Base-by-base conservation (phyloP, 108 stramenopile species). In the Hondaea fermentalgiana region DNA sequence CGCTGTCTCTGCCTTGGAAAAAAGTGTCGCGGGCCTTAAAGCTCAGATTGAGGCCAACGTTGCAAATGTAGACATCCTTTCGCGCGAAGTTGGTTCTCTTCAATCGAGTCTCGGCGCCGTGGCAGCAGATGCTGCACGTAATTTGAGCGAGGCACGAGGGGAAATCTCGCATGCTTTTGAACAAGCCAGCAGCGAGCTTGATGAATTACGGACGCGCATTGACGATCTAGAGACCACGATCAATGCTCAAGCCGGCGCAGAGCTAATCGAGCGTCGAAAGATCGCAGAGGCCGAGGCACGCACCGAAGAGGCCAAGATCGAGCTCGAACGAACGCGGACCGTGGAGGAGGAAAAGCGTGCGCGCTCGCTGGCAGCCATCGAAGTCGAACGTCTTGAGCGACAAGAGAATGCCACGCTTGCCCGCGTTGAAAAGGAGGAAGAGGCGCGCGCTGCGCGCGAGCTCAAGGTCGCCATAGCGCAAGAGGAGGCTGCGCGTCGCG, bases 241-340 rank as follows among this genome's bases (percentile, higher is more conserved):
- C 6, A 23, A 83, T 12, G 49, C 49, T 2, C 76, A 83, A 23
- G 76, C 76, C 0, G 76, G 49, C 45, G 76, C 44, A 23, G 76
- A 83, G 51, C 19, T 83, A 8, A 23, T 83, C 51, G 76, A 83
- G 51, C 76, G 51, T 6, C 76, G 76, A 1, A 47, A 53, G 25
- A 83, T 12, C 10, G 14, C 19, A 6, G 76, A 83, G 51, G 76
- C 76, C 10, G 49, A 83, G 23, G 76, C 51, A 6, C 49, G 49
- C 25, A 53, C 49, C n/a, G 76, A 83, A 3, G 51, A 83, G 76
- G 76, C 76, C 76, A 83, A 83, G 51, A 53, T 53, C 4, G 98
- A 97, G 91, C 89, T 98, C 21, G 96, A 95, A 88, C 96, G 96
- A 89, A 95, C 96, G 35, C 93, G 94, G 57, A 97, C 97, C n/a